These are phyloP conservation scores for Pinus tabuliformis DNA, from an alignment of 75 land plant genomes.

Conservation along the genomic window DNA sequence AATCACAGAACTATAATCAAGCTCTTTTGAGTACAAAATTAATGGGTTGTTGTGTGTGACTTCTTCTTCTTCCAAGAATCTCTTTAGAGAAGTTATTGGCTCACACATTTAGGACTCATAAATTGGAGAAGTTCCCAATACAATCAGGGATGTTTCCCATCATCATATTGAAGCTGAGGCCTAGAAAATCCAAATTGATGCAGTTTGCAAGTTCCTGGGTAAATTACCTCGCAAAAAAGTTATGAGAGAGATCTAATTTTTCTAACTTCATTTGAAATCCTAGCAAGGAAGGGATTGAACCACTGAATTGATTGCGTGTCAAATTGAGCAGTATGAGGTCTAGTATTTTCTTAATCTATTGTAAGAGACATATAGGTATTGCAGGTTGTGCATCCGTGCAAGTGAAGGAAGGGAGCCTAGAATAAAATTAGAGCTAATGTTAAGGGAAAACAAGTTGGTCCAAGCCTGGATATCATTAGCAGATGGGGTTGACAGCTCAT, in stretches of 20 bases:
- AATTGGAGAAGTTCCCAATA: constrained; percentile 1
- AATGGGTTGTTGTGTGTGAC: constrained; percentile 13
- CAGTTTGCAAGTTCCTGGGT: neutral
- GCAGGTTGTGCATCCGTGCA: constrained; percentile 4
- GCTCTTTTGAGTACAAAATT: constrained; percentile 32
- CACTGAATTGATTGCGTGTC: neutral
- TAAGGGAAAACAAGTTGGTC: constrained; percentile 15
- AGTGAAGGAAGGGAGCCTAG: constrained; percentile 22
- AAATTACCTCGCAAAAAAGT: neutral
- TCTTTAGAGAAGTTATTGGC: constrained; percentile 19
- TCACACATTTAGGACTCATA: constrained; percentile 13
- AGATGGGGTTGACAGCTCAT: neutral
- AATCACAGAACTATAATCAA: constrained; percentile 17
- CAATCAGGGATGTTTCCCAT: constrained; percentile 11
- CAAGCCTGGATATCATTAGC: neutral
- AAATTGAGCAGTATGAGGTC: neutral
- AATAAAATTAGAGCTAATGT: constrained; percentile 19
- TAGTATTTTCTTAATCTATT: constrained; percentile 7
- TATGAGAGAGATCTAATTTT: too few species aligned
- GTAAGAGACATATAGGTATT: constrained; percentile 8
- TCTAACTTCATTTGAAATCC: too few species aligned
- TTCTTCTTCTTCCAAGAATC: constrained; percentile 10
- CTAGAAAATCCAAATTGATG: constrained; percentile 5
- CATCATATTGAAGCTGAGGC: neutral
- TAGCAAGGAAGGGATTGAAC: too few species aligned